Base-by-base conservation (phyloP, 352 stramenopile genomes). In the Globisporangium perplexum region DNA sequence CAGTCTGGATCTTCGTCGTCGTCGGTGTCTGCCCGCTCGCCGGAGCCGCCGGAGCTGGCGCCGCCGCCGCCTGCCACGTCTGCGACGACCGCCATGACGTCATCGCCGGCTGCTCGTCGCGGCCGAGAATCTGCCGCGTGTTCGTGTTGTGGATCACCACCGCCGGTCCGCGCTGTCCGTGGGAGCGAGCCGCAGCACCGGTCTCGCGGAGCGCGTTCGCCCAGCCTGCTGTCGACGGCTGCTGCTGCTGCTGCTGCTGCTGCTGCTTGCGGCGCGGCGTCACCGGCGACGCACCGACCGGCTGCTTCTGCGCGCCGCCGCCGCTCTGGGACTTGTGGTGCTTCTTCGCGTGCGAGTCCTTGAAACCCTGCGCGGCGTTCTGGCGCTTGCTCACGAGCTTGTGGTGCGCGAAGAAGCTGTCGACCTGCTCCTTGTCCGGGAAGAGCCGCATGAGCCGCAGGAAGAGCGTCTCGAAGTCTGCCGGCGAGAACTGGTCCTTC, bases 391-490 rank as follows among this genome's bases (percentile, higher is more conserved):
- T 74, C 11, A 72, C 38, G 24, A 86, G 65, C 33, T 77, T 77
- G 53, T 91, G 81, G 55, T 84, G 74, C 44, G 58, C 56, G 49
- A 88, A 74, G 43, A 91, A 83, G 39, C 71, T 65, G 42, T 84
- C 66, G 10, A 89, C 71, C 51, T 89, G 81, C 24, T 76, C 59
- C 39, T 71, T 71, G 49, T 91, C 77, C 1, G 81, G 81, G 6
- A 74, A 88, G 14, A 91, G 47, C 28, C 71, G 69, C 79, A 94
- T 91, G 18, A 94, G 65, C 47, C 74, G 77, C 10, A 91, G 38
- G n/a, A 94, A 91, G 23, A 92, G 69, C 58, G 82, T 69, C 39
- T 77, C 66, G 56, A 94, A 94, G 22, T 90, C 74, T 0, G 68
- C 47, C 1, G 69, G 45, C 1, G 67, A 74, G 36, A 94, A 91